Conservation (phyloP, 805 yeast genomes). For the Priceomyces medius region DNA sequence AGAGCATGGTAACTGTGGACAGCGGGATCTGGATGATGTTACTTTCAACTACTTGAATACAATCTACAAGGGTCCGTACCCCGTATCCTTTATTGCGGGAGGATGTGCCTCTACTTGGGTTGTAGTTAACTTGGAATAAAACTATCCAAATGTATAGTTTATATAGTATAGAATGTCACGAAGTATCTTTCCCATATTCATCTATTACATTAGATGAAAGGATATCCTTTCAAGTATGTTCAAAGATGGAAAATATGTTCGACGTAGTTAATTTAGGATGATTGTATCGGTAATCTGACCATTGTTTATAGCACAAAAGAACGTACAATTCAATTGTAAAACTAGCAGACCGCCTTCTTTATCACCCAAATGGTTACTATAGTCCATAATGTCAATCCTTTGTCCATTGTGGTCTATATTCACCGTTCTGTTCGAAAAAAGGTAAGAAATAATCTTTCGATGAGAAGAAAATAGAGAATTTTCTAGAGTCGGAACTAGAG, state of each 20-base stretch:
- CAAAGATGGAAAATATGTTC: slow-evolving; percentile 84
- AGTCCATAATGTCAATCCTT: slow-evolving; percentile 11
- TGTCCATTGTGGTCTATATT: slow-evolving; percentile 7
- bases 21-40: slow-evolving; percentile 22
- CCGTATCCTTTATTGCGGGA: slow-evolving; percentile 41
- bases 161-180: slow-evolving; percentile 52
- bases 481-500: slow-evolving; percentile 1
- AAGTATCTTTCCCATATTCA: slow-evolving; percentile 77
- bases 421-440: neutral
- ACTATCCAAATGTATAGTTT: neutral
- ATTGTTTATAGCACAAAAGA: slow-evolving; percentile 4
- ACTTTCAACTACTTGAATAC: slow-evolving; percentile 37
- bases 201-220: slow-evolving; percentile 42
- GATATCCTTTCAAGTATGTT: slow-evolving; percentile 21
- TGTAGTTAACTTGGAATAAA: slow-evolving; percentile 18
- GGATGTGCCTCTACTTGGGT: slow-evolving; percentile 77
- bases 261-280: slow-evolving; percentile 62
- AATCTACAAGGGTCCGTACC: slow-evolving; percentile 21
- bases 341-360: slow-evolving; percentile 11
- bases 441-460: neutral
- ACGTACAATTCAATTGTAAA: slow-evolving; percentile 3
- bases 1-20: slow-evolving; percentile 95
- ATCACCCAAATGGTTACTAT: slow-evolving; percentile 10
- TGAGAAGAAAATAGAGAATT: slow-evolving; percentile 1
- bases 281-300: slow-evolving; percentile 49